Conservation (phyloP, 2,329 filamentous ascomycete genomes). For the Aquanectria penicillioides region DNA sequence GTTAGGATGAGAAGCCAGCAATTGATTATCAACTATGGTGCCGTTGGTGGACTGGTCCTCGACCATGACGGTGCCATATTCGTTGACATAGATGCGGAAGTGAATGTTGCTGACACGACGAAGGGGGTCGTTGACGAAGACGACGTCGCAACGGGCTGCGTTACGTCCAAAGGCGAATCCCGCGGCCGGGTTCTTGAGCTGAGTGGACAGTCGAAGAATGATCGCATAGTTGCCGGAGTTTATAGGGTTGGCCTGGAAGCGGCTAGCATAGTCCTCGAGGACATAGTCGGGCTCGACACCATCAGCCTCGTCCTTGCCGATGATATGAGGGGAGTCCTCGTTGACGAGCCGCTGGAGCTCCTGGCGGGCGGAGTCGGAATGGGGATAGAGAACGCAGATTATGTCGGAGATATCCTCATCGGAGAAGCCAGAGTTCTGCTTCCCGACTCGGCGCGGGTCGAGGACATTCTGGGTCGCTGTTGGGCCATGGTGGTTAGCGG, state of each 20-base stretch:
- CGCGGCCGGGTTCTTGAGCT: constrained; percentile 71
- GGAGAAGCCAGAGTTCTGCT: constrained; percentile 83
- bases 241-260: constrained; percentile 56
- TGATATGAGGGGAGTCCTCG: constrained; percentile 59
- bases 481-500: constrained; percentile 27
- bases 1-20: constrained; percentile 62
- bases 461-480: constrained; percentile 81
- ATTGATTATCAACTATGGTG: constrained; percentile 80
- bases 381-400: constrained; percentile 86
- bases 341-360: constrained; percentile 69
- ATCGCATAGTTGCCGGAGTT: constrained; percentile 72
- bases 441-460: constrained; percentile 81
- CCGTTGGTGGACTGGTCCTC: constrained; percentile 97
- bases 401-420: constrained; percentile 89
- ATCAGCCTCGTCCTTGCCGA: constrained; percentile 59
- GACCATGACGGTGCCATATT: constrained; percentile 88
- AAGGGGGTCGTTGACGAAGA: constrained; percentile 71
- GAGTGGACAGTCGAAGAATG: constrained; percentile 81
- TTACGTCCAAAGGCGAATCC: constrained; percentile 94
- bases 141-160: constrained; percentile 74
- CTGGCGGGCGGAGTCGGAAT: constrained; percentile 75
- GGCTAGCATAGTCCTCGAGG: constrained; percentile 59
- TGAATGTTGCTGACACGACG: constrained; percentile 92
- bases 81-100: constrained; percentile 91
- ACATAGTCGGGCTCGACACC: constrained; percentile 62